Conservation (phyloP, 805 yeast genomes). For the Barnettozyma botsteinii region DNA sequence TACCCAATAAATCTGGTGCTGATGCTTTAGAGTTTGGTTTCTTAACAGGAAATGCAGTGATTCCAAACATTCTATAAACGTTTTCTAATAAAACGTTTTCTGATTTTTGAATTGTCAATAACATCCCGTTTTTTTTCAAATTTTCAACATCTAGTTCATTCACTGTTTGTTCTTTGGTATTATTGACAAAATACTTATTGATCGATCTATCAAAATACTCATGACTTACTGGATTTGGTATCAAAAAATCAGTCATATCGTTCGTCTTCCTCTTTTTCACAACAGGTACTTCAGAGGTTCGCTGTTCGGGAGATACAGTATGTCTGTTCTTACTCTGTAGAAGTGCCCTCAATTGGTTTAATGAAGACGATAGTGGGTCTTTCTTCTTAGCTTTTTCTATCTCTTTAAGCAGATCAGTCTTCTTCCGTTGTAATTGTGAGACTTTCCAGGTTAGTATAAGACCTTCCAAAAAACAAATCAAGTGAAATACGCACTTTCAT, state of each 20-base stretch:
- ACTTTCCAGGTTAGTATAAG: constrained; percentile 11
- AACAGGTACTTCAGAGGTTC: background rate
- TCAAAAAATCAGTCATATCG: constrained; percentile 14
- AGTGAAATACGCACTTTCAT: constrained; percentile 24
- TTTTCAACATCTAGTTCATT: background rate
- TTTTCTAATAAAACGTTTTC: constrained; percentile 28
- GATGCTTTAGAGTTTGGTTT: constrained; percentile 28
- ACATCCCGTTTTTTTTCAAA: background rate
- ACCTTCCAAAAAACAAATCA: background rate
- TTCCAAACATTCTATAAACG: constrained; percentile 33
- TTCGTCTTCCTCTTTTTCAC: constrained; percentile 6
- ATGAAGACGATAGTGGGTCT: constrained; percentile 23
- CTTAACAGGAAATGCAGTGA: constrained; percentile 33
- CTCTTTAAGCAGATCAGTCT: constrained; percentile 20
- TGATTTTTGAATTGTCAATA: constrained; percentile 7
- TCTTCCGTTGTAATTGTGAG: constrained; percentile 18
- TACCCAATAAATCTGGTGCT: constrained; percentile 27
- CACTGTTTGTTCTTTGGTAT: background rate
- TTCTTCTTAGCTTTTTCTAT: constrained; percentile 22
- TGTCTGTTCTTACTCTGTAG: constrained; percentile 3
- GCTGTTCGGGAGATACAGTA: too few species aligned
- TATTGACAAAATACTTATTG: constrained; percentile 14
- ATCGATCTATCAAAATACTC: constrained; percentile 25
- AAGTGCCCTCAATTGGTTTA: constrained; percentile 24
- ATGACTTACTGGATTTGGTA: constrained; percentile 22